Base-by-base conservation (phyloP, 768 basidiomycete species). In the Punctularia strigosozonata region DNA sequence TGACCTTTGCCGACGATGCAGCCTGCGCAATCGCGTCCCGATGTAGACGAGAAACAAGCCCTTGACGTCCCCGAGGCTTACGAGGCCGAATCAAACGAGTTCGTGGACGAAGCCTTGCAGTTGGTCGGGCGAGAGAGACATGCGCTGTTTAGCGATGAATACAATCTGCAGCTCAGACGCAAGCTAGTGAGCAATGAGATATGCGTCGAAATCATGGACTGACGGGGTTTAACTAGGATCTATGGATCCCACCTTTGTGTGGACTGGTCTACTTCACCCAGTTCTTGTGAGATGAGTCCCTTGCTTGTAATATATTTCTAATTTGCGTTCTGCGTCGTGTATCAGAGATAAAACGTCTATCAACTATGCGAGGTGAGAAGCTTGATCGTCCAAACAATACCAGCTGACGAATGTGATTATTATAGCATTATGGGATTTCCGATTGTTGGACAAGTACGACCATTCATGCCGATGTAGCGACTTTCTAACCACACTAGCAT, bases 221-320 rank as follows among this genome's bases (percentile, higher is more conserved):
- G 33, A 8, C 13, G 20, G n/a, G n/a, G n/a, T n/a, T n/a, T n/a
- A 3, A 37, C n/a, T 19, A 73, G 72, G 75, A 76, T 48, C 37
- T 59, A 2, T 44, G 71, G 28, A 75, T 77, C 35, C 69, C 71
- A 1, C 67, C 74, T 4, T 54, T 76, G 13, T 71, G 70, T 45
- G 74, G 76, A 2, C 72, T 75, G 2, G 77, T 80, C 10, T 80
- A 79, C 53, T 80, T 80, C 50, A 75, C 73, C 1, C 75, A 80
- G 47, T 80, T 71, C 47, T 50, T 80, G 74, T 79, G 49, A 39
- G 71, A 43, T 5, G 19, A 32, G 14, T 26, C 3, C 14, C 7
- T 13, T 21, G 15, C 17, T 30, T 14, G 23, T 6, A 7, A 18
- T 33, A 17, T 13, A 22, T 17, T 13, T 3, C 30, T 31, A 37